Percentiles rank a stretch among this genome's conserved stretches.
phyloP scores from a whole-genome alignment of 2,329 filamentous ascomycete genomes.

The Penicillium sp. region DNA sequence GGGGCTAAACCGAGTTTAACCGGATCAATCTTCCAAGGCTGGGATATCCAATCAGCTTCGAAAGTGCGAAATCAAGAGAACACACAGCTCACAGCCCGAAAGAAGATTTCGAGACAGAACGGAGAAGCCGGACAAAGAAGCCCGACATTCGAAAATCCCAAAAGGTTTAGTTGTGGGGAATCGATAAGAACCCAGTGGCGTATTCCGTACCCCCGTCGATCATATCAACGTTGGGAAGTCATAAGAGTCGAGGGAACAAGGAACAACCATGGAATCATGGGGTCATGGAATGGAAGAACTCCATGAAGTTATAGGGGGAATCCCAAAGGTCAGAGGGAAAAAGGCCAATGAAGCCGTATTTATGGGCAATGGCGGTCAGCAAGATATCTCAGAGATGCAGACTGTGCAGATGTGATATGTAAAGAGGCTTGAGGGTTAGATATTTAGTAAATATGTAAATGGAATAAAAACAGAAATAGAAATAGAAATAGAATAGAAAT shows the following conservation, averaged over 20 bases:
- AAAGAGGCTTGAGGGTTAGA: neutral
- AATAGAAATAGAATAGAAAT: too few relatives aligned
- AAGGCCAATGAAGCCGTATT: neutral
- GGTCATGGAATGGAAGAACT: neutral
- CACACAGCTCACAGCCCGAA: neutral
- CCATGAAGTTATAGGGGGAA: neutral
- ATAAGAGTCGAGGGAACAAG: neutral
- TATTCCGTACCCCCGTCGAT: neutral
- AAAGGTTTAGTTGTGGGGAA: constrained; percentile 1
- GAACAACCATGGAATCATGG: neutral
- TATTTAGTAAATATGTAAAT: too few relatives aligned
- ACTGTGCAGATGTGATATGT: constrained; percentile 1
- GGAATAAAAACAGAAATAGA: too few relatives aligned
- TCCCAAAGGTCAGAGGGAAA: neutral
- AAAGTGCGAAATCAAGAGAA: too few relatives aligned
- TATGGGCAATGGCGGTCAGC: constrained; percentile 3
- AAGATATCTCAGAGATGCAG: neutral
- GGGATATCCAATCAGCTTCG: neutral
- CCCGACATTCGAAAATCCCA: neutral
- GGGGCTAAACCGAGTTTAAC: constrained; percentile 1
- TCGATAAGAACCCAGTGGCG: neutral
- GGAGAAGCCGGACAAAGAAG: neutral
- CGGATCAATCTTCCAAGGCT: neutral
- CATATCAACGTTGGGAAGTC: neutral
- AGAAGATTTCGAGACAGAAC: neutral